Percentiles rank a stretch among this genome's conserved stretches.
Conservation (phyloP, 2,329 filamentous ascomycete species). For the Blastomyces gilchristii region DNA sequence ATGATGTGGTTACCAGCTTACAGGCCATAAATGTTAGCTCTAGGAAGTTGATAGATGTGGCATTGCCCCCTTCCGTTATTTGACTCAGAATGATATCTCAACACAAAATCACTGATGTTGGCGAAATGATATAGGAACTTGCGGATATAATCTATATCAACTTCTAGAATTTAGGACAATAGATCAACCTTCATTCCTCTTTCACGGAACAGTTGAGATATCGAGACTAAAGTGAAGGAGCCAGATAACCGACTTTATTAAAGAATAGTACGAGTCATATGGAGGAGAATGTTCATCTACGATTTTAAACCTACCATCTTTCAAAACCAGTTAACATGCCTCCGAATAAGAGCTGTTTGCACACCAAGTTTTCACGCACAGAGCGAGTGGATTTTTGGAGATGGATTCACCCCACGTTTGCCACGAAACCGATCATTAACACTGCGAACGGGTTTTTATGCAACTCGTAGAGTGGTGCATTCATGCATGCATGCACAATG, state of each 20-base stretch:
- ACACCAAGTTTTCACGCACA: background rate
- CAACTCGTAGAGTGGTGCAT: background rate
- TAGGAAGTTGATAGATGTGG: background rate
- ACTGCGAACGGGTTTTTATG: background rate
- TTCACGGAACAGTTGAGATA: background rate
- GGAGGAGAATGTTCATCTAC: background rate
- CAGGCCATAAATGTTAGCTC: background rate
- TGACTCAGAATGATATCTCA: background rate
- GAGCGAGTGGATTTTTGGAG: background rate
- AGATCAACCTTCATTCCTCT: background rate
- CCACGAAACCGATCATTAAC: background rate
- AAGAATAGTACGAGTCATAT: background rate
- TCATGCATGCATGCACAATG: background rate
- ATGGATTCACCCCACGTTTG: background rate
- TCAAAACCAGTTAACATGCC: background rate
- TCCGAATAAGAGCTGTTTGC: background rate
- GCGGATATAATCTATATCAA: background rate
- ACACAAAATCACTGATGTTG: background rate
- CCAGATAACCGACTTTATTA: background rate
- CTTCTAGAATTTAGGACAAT: background rate
- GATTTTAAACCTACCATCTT: background rate
- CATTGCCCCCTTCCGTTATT: background rate
- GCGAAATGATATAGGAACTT: background rate
- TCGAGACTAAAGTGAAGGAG: background rate
- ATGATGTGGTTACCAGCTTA: background rate